phyloP scores from a whole-genome alignment of 371 early-diverging fungal genomes.

The Catenaria anguillulae region DNA sequence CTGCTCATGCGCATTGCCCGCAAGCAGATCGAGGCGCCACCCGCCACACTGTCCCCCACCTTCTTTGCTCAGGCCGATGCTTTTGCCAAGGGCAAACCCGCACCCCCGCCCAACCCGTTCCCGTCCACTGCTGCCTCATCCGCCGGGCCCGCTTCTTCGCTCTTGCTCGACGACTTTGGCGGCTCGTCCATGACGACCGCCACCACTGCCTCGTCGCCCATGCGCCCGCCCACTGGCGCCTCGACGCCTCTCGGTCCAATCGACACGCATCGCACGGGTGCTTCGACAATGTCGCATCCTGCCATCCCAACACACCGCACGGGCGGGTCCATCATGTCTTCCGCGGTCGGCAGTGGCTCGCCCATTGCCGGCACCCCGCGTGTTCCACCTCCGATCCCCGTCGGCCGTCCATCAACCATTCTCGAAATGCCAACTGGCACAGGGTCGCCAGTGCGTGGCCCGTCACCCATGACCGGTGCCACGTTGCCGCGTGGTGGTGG shows the following conservation, averaged over 20 bases:
- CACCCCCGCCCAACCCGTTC: background rate
- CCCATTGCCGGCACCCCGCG: background rate
- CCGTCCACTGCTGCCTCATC: background rate
- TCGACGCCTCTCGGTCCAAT: too few species aligned
- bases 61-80: background rate
- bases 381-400: background rate
- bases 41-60: background rate
- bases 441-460: background rate
- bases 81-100: background rate
- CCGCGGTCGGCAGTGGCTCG: background rate
- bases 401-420: background rate
- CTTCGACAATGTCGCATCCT: background rate
- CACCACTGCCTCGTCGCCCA: background rate
- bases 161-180: background rate
- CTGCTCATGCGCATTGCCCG: background rate
- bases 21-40: background rate
- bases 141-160: background rate
- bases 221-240: too few species aligned
- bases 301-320: background rate
- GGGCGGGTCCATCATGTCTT: background rate
- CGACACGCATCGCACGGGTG: background rate
- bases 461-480: too few species aligned
- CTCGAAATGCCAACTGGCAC: background rate
- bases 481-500: too few species aligned
- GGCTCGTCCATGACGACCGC: too few species aligned